Percentiles rank a stretch among this genome's conserved stretches.
These are phyloP conservation scores for Pseudocercospora pini-densiflorae DNA, from an alignment of 2,329 filamentous ascomycete genomes.

Conservation along the genomic window DNA sequence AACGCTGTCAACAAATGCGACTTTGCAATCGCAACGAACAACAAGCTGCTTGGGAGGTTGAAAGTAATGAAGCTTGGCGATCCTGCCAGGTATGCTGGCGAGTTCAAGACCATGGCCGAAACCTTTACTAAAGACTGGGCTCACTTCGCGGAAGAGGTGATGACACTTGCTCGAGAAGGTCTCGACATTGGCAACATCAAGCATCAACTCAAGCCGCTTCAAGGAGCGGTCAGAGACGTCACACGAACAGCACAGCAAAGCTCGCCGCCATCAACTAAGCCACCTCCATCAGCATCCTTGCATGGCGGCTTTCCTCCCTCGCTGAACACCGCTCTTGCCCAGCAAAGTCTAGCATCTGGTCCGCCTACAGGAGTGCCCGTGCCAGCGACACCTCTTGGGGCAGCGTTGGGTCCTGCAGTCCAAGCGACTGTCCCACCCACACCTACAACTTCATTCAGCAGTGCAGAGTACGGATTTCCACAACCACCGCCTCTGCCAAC, in stretches of 20 bases:
- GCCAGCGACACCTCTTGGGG: slow-evolving; percentile 87
- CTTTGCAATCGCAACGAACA: slow-evolving; percentile 72
- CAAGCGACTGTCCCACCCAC: slow-evolving; percentile 67
- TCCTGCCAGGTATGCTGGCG: slow-evolving; percentile 68
- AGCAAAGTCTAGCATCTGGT: slow-evolving; percentile 9
- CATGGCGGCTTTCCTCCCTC: slow-evolving; percentile 31
- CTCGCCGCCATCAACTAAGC: slow-evolving; percentile 66
- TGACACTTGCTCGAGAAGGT: slow-evolving; percentile 45
- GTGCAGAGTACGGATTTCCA: slow-evolving; percentile 29
- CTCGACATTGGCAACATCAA: slow-evolving; percentile 67
- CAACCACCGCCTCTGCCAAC: not conserved
- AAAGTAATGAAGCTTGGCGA: slow-evolving; percentile 85
- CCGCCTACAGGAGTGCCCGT: slow-evolving; percentile 51
- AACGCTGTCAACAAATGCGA: slow-evolving; percentile 73
- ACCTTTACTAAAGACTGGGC: slow-evolving; percentile 72
- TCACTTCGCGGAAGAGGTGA: slow-evolving; percentile 66
- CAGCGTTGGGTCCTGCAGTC: slow-evolving; percentile 84
- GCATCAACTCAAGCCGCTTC: slow-evolving; percentile 75
- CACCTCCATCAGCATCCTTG: slow-evolving; percentile 19
- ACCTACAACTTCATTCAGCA: slow-evolving; percentile 20
- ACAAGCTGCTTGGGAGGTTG: slow-evolving; percentile 72
- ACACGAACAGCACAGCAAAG: slow-evolving; percentile 68
- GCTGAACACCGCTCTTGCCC: slow-evolving; percentile 33
- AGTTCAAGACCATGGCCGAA: slow-evolving; percentile 74
- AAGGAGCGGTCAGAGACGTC: slow-evolving; percentile 81